Percentiles rank a stretch among this genome's conserved stretches.
phyloP scores from a whole-genome alignment of 163 green algal genomes.

The Picocystis sp. region DNA sequence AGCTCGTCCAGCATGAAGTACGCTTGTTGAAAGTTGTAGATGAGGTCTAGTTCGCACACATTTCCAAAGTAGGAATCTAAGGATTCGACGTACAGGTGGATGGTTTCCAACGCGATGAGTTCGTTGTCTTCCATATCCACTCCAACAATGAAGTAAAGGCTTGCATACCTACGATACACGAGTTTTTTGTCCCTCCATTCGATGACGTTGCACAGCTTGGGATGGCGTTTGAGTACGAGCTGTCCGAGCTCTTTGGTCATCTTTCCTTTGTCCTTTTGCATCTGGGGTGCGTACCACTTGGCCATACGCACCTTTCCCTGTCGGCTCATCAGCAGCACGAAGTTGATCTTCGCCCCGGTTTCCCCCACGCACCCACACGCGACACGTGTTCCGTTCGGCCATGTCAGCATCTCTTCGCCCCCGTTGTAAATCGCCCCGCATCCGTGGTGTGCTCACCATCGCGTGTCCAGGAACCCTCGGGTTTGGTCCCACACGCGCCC shows the following conservation, averaged over 20 bases:
- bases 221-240: background rate
- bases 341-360: constrained; percentile 58
- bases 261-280: constrained; percentile 69
- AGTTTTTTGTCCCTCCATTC: constrained; percentile 78
- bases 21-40: constrained; percentile 98
- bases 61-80: constrained; percentile 96
- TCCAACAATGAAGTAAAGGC: constrained; percentile 82
- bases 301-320: constrained; percentile 93
- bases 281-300: constrained; percentile 93
- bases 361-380: too few relatives aligned
- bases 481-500: too few relatives aligned
- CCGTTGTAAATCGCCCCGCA: too few relatives aligned
- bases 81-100: constrained; percentile 84
- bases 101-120: constrained; percentile 81
- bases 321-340: constrained; percentile 84
- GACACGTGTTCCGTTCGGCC: too few relatives aligned
- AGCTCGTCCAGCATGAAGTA: constrained; percentile 98
- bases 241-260: constrained; percentile 48
- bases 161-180: constrained; percentile 67
- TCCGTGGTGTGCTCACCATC: too few relatives aligned
- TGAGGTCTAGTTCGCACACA: constrained; percentile 96
- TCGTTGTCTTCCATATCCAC: constrained; percentile 88
- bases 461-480: too few relatives aligned
- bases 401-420: too few relatives aligned
- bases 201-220: constrained; percentile 94